Percentiles rank a stretch among this genome's conserved stretches.
phyloP scores from a whole-genome alignment of 306 rosid genomes.

The Cucurbita moschata region DNA sequence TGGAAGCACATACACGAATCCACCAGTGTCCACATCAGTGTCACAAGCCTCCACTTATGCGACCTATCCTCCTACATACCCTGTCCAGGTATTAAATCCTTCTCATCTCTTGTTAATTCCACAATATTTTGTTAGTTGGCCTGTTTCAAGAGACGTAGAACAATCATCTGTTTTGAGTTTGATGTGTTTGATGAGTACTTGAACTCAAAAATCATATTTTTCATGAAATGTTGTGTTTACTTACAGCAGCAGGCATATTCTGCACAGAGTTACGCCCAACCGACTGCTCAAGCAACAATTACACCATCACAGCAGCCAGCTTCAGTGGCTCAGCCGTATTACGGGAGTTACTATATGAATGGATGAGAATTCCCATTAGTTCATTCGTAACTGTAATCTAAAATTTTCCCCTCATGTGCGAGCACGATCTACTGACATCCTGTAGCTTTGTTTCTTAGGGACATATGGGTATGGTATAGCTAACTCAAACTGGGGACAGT shows the following conservation, averaged over 20 bases:
- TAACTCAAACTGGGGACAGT: slow-evolving; percentile 3
- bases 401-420: slow-evolving; percentile 1
- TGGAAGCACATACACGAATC: slow-evolving; percentile 41
- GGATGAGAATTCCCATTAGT: neutral
- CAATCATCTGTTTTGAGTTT: neutral
- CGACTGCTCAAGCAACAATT: slow-evolving; percentile 22
- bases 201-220: neutral
- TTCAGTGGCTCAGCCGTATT: slow-evolving; percentile 74
- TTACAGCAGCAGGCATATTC: slow-evolving; percentile 53
- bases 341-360: slow-evolving; percentile 56
- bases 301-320: slow-evolving; percentile 60
- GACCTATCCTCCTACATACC: slow-evolving; percentile 71
- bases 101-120: neutral
- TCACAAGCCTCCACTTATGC: slow-evolving; percentile 68
- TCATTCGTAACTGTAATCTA: neutral
- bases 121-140: neutral
- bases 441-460: slow-evolving; percentile 7
- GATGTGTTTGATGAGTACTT: neutral
- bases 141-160: neutral
- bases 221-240: neutral
- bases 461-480: slow-evolving; percentile 8
- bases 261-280: slow-evolving; percentile 62
- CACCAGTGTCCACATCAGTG: slow-evolving; percentile 45
- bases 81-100: slow-evolving; percentile 53
- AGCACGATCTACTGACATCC: neutral